These are phyloP conservation scores for Cantharellus anzutake DNA, from an alignment of 768 basidiomycete species.

Conservation along the genomic window DNA sequence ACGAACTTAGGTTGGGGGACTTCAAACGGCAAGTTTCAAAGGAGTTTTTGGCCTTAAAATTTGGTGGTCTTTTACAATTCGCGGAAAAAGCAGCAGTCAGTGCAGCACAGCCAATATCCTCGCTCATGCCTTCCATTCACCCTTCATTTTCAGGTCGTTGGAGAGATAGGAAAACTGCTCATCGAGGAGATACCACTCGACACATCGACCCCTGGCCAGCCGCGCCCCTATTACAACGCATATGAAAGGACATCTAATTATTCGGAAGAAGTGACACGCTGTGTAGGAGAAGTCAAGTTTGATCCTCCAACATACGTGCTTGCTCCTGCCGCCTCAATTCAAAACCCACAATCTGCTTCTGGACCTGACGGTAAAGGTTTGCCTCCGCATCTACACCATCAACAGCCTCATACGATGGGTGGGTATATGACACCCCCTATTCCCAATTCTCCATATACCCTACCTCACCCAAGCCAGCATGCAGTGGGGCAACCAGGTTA, in stretches of 20 bases:
- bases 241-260: neutral
- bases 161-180: slow-evolving; percentile 30
- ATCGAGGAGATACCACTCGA: slow-evolving; percentile 63
- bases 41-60: slow-evolving; percentile 65
- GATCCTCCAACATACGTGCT: neutral
- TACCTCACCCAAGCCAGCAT: neutral
- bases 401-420: neutral
- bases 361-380: neutral
- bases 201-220: slow-evolving; percentile 59
- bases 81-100: slow-evolving; percentile 51
- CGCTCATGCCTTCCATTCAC: neutral
- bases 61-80: slow-evolving; percentile 68
- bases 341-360: neutral
- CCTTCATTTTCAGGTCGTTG: slow-evolving; percentile 23
- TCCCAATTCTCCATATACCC: neutral
- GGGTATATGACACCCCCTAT: neutral
- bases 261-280: neutral
- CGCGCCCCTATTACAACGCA: slow-evolving; percentile 44
- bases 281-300: neutral
- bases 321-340: neutral
- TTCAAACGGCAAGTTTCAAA: slow-evolving; percentile 57
- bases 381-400: neutral
- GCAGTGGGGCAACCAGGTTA: neutral
- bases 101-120: slow-evolving; percentile 11
- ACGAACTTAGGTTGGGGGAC: slow-evolving; percentile 66